Base-by-base conservation (phyloP, 1,284 basidiomycete genomes). In the Pseudozyma hubeiensis region DNA sequence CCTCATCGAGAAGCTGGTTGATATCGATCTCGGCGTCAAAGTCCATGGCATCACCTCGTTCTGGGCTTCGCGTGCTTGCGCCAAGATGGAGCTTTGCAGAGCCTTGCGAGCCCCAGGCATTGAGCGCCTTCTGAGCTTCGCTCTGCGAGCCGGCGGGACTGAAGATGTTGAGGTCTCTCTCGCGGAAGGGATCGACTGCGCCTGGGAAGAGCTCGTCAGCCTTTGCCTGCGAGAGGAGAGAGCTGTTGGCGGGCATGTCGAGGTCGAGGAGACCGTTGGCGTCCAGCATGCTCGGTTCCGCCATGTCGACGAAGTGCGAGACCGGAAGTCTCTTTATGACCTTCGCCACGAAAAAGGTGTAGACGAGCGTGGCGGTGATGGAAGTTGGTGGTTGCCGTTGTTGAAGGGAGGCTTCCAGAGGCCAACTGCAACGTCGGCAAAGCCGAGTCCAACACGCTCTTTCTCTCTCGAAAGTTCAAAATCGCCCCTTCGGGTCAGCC, bases 111-210 rank as follows among this genome's bases (percentile, higher is more conserved):
- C 52, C 59, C 58, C 58, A 62, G 16, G 62, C 58, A 41, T 74
- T 65, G 48, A 74, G 71, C 16, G 71, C 71, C 37, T 65, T 65
- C 33, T 74, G 71, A 4, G 65, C 71, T 34, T 68, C 65, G 41
- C 43, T 62, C 30, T 73, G 70, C 3, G 64, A 68, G 35, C 41
- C 46, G 17, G 52, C 14, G 0, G 58, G 47, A 46, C 62, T 59
- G 46, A 62, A 33, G 1, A 59, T 39, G 41, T 68, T 68, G 53
- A 59, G 35, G 29, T 68, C 57, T 9, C 56, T 53, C 43, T 68
- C 59, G 33, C 46, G 53, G 17, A 68, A 61, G 1, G 64, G 60
- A 19, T 52, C 39, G 17, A 34, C n/a, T 16, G 58, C 51, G 35
- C 24, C 29, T 5, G 58, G 45, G 39, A 68, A 68, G 35, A 73